phyloP scores from a whole-genome alignment of 164 flowering plant species.

The Akebia trifoliata region DNA sequence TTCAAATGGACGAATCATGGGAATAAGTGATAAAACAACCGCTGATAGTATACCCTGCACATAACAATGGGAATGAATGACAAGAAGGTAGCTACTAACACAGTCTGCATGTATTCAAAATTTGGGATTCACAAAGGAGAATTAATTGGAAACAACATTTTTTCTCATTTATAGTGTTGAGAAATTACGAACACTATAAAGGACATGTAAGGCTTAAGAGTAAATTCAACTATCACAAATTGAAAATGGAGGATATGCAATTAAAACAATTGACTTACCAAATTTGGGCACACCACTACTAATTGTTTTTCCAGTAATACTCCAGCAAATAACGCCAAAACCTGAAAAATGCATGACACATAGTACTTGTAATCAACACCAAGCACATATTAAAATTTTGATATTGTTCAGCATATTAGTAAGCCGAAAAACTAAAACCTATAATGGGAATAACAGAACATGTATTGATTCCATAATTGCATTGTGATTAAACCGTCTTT shows the following conservation, averaged over 20 bases:
- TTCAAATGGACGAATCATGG: constrained; percentile 89
- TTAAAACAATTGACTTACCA: constrained; percentile 43
- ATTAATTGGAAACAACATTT: background rate
- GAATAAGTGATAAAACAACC: constrained; percentile 64
- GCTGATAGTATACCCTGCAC: constrained; percentile 92
- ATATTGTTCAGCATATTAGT: background rate
- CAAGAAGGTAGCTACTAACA: background rate
- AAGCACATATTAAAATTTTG: too few relatives aligned
- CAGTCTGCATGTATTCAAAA: background rate
- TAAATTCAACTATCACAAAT: background rate
- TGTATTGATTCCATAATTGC: too few relatives aligned
- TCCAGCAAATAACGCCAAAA: constrained; percentile 68
- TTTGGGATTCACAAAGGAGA: background rate
- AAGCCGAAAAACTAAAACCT: background rate
- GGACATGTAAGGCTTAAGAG: background rate
- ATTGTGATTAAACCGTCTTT: too few relatives aligned
- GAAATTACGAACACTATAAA: background rate
- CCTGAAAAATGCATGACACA: constrained; percentile 35
- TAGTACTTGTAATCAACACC: constrained; percentile 4
- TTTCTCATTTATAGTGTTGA: background rate
- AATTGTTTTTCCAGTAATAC: constrained; percentile 89
- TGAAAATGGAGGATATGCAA: background rate
- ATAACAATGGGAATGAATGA: background rate
- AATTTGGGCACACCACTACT: constrained; percentile 69
- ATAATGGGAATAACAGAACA: too few relatives aligned